A percentile compares a stretch with the other conserved stretches of the same genome.
Evolutionary conservation across 1,284 basidiomycete genomes (phyloP).

Genomic region (Cryptococcus sp.): DNA sequence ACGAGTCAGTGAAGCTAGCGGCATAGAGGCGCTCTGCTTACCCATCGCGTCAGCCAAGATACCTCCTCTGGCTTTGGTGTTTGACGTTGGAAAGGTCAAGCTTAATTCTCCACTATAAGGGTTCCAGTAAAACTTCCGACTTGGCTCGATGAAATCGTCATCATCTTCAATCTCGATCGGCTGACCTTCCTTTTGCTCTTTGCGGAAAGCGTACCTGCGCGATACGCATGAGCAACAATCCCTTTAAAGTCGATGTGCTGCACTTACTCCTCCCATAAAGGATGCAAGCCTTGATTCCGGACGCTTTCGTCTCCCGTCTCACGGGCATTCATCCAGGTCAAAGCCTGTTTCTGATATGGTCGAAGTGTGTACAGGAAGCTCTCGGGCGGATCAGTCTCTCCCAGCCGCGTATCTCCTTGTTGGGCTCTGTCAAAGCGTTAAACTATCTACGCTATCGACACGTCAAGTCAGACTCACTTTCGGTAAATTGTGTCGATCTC

Average conservation of each 20-base stretch:
- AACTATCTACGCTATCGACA: slow-evolving; percentile 18
- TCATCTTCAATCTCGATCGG: slow-evolving; percentile 52
- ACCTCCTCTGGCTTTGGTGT: slow-evolving; percentile 72
- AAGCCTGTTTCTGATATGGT: slow-evolving; percentile 91
- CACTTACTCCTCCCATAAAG: slow-evolving; percentile 88
- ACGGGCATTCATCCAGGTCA: slow-evolving; percentile 90
- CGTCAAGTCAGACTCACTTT: slow-evolving; percentile 58
- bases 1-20: slow-evolving; percentile 1
- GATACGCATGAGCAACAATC: neutral
- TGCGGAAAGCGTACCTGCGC: slow-evolving; percentile 48
- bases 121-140: slow-evolving; percentile 72
- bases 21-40: slow-evolving; percentile 5
- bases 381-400: slow-evolving; percentile 77
- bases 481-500: slow-evolving; percentile 74
- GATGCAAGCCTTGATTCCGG: slow-evolving; percentile 80
- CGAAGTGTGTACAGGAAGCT: slow-evolving; percentile 79
- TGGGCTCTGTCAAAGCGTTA: slow-evolving; percentile 66
- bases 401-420: slow-evolving; percentile 71
- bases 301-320: slow-evolving; percentile 72
- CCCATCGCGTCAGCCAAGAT: slow-evolving; percentile 55
- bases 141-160: slow-evolving; percentile 45
- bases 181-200: slow-evolving; percentile 38
- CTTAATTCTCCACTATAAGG: slow-evolving; percentile 94
- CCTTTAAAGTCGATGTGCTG: neutral
- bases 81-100: slow-evolving; percentile 79